These are phyloP conservation scores for Penicillium turbatum DNA, from an alignment of 495 filamentous ascomycete genomes.

Conservation along the genomic window DNA sequence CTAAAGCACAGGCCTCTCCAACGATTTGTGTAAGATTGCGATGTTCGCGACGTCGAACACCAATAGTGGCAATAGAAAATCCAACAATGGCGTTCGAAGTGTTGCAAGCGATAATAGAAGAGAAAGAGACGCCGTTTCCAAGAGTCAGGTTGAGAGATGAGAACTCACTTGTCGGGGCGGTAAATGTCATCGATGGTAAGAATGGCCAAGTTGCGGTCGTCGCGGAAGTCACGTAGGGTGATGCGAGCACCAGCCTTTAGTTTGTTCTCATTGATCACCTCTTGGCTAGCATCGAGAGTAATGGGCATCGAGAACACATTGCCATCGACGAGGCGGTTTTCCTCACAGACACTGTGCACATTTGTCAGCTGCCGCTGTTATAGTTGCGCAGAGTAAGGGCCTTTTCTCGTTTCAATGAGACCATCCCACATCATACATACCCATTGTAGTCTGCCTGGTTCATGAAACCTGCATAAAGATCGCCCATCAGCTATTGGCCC, in stretches of 20 bases:
- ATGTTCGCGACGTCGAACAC: constrained; percentile 3
- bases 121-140: constrained; percentile 12
- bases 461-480: constrained; percentile 73
- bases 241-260: constrained; percentile 76
- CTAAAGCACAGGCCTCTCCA: constrained; percentile 19
- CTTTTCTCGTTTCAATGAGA: no score
- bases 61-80: neutral
- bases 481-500: constrained; percentile 28
- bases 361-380: constrained; percentile 11
- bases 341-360: constrained; percentile 69
- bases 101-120: neutral
- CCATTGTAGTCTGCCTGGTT: constrained; percentile 92
- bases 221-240: constrained; percentile 90
- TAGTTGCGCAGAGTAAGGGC: neutral
- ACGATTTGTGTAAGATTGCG: constrained; percentile 4
- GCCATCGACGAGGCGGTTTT: constrained; percentile 80
- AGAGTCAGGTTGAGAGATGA: constrained; percentile 5
- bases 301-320: constrained; percentile 97
- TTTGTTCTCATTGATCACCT: constrained; percentile 64
- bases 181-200: constrained; percentile 95
- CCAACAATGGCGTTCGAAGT: neutral
- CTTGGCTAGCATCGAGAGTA: constrained; percentile 76
- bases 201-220: constrained; percentile 93
- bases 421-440: constrained; percentile 46
- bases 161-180: constrained; percentile 85